Percentiles rank a stretch among this genome's conserved stretches.
These are phyloP conservation scores for Debaryomyces udenii DNA, from an alignment of 1,139 yeast species.

Conservation along the genomic window DNA sequence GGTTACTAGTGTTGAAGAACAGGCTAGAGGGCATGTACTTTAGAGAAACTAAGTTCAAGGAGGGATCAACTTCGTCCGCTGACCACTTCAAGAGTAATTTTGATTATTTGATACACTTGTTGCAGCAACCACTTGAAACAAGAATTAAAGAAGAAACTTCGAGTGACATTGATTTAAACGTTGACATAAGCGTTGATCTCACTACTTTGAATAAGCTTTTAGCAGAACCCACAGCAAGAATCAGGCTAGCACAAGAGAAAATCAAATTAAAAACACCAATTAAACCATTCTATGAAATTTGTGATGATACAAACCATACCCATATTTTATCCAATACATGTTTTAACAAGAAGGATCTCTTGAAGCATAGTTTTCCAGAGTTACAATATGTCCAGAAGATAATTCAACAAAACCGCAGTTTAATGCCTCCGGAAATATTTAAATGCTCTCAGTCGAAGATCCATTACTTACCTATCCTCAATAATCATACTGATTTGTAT, in stretches of 20 bases:
- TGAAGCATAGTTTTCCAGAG: constrained; percentile 24
- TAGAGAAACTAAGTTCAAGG: constrained; percentile 10
- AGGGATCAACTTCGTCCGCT: neutral
- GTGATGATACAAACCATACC: constrained; percentile 52
- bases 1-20: constrained; percentile 20
- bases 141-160: constrained; percentile 16
- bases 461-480: constrained; percentile 66
- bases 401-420: constrained; percentile 25
- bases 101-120: constrained; percentile 16
- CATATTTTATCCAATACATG: constrained; percentile 33
- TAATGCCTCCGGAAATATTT: constrained; percentile 28
- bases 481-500: constrained; percentile 56
- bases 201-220: constrained; percentile 19
- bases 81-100: constrained; percentile 11
- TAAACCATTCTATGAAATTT: constrained; percentile 54
- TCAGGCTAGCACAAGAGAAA: constrained; percentile 44
- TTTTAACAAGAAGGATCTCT: constrained; percentile 23
- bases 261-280: constrained; percentile 37
- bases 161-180: constrained; percentile 14
- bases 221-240: constrained; percentile 32
- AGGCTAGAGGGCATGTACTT: constrained; percentile 16
- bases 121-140: constrained; percentile 22
- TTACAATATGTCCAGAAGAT: constrained; percentile 12
- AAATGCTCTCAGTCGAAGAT: constrained; percentile 52
- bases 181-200: constrained; percentile 14